Evolutionary conservation across 2,329 filamentous ascomycete genomes (phyloP).

Genomic region (Aspergillus aculeatinus): DNA sequence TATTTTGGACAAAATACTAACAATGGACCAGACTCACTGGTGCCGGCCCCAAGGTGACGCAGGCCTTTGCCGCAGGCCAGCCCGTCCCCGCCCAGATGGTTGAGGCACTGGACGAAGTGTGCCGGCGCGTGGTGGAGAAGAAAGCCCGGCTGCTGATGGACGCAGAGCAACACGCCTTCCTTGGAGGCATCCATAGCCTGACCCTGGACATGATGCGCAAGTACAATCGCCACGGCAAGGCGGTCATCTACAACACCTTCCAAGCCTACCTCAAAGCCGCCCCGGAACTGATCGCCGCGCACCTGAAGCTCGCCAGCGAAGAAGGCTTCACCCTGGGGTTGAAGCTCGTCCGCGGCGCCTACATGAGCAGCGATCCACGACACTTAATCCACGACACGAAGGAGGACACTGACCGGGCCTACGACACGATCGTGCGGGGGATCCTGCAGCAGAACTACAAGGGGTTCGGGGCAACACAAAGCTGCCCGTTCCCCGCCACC

Average conservation of each 20-base stretch:
- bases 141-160: slow-evolving; percentile 77
- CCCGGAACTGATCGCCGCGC: slow-evolving; percentile 56
- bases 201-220: slow-evolving; percentile 72
- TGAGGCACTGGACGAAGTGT: slow-evolving; percentile 71
- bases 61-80: slow-evolving; percentile 53
- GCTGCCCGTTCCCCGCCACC: slow-evolving; percentile 54
- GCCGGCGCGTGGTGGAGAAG: slow-evolving; percentile 54
- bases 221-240: slow-evolving; percentile 67
- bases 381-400: slow-evolving; percentile 71
- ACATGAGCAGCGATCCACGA: slow-evolving; percentile 68
- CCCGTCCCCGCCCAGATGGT: slow-evolving; percentile 66
- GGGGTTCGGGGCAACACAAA: slow-evolving; percentile 20
- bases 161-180: slow-evolving; percentile 77
- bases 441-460: slow-evolving; percentile 57
- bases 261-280: slow-evolving; percentile 72
- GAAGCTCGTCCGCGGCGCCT: slow-evolving; percentile 74
- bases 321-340: slow-evolving; percentile 68
- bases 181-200: slow-evolving; percentile 79
- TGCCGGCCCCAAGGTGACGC: slow-evolving; percentile 30
- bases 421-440: slow-evolving; percentile 68
- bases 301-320: slow-evolving; percentile 59
- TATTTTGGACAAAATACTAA: not conserved
- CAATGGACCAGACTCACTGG: slow-evolving; percentile 63
- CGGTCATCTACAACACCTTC: slow-evolving; percentile 77
- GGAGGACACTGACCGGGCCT: slow-evolving; percentile 67